Percentiles rank a stretch among this genome's conserved stretches.
Conservation (phyloP, 2,329 filamentous ascomycete species). For the Fusarium napiforme region DNA sequence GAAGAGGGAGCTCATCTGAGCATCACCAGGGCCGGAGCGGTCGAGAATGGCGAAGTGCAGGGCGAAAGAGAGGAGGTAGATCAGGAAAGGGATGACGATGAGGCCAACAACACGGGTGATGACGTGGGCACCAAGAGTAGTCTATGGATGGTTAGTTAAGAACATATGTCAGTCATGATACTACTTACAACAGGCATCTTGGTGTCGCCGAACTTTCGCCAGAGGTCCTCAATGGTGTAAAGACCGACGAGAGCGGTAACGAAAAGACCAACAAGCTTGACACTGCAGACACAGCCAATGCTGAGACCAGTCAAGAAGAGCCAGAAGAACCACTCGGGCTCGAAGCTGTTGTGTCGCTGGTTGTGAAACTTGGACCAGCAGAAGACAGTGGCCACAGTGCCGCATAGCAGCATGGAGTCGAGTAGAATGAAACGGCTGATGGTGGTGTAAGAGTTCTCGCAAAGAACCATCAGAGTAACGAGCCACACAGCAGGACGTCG, state of each 20-base stretch:
- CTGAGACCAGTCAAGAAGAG: slow-evolving; percentile 92
- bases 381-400: slow-evolving; percentile 96
- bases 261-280: slow-evolving; percentile 98
- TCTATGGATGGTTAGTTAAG: slow-evolving; percentile 42
- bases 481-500: slow-evolving; percentile 91
- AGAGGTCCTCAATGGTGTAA: slow-evolving; percentile 96
- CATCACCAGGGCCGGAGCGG: slow-evolving; percentile 93
- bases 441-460: slow-evolving; percentile 99
- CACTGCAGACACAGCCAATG: slow-evolving; percentile 97
- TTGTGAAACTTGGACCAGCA: slow-evolving; percentile 98
- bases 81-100: slow-evolving; percentile 86
- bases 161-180: neutral
- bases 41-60: slow-evolving; percentile 94
- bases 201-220: slow-evolving; percentile 95
- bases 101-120: slow-evolving; percentile 83
- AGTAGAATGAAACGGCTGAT: slow-evolving; percentile 98
- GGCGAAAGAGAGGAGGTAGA: slow-evolving; percentile 96
- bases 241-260: slow-evolving; percentile 93
- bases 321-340: slow-evolving; percentile 93
- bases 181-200: slow-evolving; percentile 83
- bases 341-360: slow-evolving; percentile 86
- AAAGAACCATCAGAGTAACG: slow-evolving; percentile 95
- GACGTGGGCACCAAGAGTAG: slow-evolving; percentile 80
- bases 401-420: slow-evolving; percentile 98
- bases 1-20: slow-evolving; percentile 99